Evolutionary conservation across 495 filamentous ascomycete genomes (phyloP).

Genomic region (Neurospora sp.): DNA sequence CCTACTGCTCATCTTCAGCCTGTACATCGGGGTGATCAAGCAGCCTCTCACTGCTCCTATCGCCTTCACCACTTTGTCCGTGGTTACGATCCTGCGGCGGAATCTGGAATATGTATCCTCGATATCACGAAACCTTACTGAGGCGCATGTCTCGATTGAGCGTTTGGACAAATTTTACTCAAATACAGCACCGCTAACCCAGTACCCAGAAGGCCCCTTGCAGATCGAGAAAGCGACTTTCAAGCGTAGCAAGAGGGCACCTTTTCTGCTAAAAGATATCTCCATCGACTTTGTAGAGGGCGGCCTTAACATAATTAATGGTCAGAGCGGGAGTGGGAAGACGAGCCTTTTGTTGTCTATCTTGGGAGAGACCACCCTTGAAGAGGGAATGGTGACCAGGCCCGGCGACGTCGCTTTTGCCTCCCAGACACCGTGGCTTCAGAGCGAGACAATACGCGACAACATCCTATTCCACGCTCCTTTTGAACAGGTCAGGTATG

Average conservation of each 20-base stretch:
- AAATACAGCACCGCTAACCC: constrained; percentile 27
- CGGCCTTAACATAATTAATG: constrained; percentile 42
- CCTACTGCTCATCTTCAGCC: constrained; percentile 34
- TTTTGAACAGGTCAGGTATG: constrained; percentile 39
- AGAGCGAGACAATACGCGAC: constrained; percentile 43
- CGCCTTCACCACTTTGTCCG: constrained; percentile 38
- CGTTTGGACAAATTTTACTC: constrained; percentile 38
- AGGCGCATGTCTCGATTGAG: constrained; percentile 34
- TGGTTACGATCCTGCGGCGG: constrained; percentile 33
- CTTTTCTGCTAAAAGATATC: constrained; percentile 37
- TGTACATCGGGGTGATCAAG: constrained; percentile 32
- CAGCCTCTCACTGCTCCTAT: constrained; percentile 34
- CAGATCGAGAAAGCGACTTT: constrained; percentile 31
- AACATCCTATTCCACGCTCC: constrained; percentile 48
- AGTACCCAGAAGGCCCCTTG: constrained; percentile 34
- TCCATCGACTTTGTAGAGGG: constrained; percentile 40
- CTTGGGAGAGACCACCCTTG: constrained; percentile 48
- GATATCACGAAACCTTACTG: constrained; percentile 28
- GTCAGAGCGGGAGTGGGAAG: constrained; percentile 53
- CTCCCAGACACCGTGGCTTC: constrained; percentile 47
- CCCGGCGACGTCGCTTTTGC: constrained; percentile 44
- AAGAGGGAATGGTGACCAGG: constrained; percentile 32
- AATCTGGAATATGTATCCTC: constrained; percentile 33
- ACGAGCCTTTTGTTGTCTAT: constrained; percentile 52
- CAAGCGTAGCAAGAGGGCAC: constrained; percentile 33